A percentile compares a stretch with the other conserved stretches of the same genome.
These are phyloP conservation scores for Phytophthora crassamura DNA, from an alignment of 352 stramenopile genomes.

Conservation along the genomic window DNA sequence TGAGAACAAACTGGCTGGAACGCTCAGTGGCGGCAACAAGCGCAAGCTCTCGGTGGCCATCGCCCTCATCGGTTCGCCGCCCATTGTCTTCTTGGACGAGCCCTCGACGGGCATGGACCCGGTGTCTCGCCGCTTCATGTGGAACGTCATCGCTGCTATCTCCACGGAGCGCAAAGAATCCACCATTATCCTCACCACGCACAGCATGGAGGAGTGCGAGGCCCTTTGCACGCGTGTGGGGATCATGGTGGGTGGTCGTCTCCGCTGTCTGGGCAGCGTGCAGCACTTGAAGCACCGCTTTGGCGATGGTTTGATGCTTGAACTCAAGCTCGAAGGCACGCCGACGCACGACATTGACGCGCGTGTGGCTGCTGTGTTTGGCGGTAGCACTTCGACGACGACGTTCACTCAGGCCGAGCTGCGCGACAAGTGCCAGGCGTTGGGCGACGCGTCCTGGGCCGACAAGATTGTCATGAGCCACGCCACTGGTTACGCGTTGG, in stretches of 20 bases:
- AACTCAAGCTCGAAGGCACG: constrained; percentile 65
- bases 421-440: constrained; percentile 45
- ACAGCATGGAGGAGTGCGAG: constrained; percentile 98
- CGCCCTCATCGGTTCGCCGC: constrained; percentile 92
- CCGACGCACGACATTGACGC: constrained; percentile 39
- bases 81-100: constrained; percentile 94
- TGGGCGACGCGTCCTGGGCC: constrained; percentile 54
- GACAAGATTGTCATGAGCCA: constrained; percentile 59
- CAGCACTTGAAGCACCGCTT: constrained; percentile 97
- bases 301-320: constrained; percentile 94
- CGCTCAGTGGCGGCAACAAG: constrained; percentile 91
- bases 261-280: constrained; percentile 84
- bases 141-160: constrained; percentile 92
- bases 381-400: constrained; percentile 27
- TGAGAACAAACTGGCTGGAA: constrained; percentile 72
- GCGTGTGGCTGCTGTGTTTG: constrained; percentile 44
- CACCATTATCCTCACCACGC: constrained; percentile 94
- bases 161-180: constrained; percentile 71
- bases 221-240: constrained; percentile 94
- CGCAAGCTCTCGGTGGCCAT: constrained; percentile 94
- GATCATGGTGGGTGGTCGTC: constrained; percentile 90
- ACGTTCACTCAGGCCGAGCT: constrained; percentile 47
- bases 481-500: constrained; percentile 70
- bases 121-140: too few species aligned
- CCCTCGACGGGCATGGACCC: constrained; percentile 95